Evolutionary conservation across 2,329 filamentous ascomycete species (phyloP).

Genomic region (Penicillium frequentans): DNA sequence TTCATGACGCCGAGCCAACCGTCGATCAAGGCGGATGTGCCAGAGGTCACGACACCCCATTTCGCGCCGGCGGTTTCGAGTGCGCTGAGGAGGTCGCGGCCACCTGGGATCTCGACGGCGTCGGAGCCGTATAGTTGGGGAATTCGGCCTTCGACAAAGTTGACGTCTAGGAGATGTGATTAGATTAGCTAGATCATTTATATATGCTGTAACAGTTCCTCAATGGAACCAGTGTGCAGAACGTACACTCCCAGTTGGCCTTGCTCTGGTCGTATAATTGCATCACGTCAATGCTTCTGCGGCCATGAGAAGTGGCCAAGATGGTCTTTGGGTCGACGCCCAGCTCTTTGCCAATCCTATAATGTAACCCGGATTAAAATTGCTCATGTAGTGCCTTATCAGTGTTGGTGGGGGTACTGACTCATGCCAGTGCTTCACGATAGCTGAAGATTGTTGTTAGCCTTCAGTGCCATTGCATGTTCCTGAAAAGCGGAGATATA

Average conservation of each 20-base stretch:
- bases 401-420: constrained; percentile 34
- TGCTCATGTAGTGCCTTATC: not conserved
- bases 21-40: constrained; percentile 63
- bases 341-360: constrained; percentile 68
- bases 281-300: constrained; percentile 83
- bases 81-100: constrained; percentile 66
- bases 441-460: constrained; percentile 54
- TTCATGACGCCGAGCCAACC: constrained; percentile 71
- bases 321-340: constrained; percentile 83
- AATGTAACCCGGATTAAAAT: not conserved
- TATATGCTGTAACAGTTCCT: not conserved
- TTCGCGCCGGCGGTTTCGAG: constrained; percentile 64
- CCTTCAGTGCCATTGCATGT: constrained; percentile 41
- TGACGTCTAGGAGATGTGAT: constrained; percentile 62
- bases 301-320: constrained; percentile 85
- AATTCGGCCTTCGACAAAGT: constrained; percentile 72
- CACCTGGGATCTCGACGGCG: constrained; percentile 83
- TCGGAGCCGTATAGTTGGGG: constrained; percentile 74
- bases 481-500: not conserved
- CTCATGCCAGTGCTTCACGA: constrained; percentile 65
- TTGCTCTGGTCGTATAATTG: constrained; percentile 76
- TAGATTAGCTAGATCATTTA: not conserved
- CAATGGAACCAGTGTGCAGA: not conserved
- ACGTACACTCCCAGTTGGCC: constrained; percentile 90
- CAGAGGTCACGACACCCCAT: constrained; percentile 84